phyloP scores from a whole-genome alignment of 345 rosid genomes.

The Rhodamnia rubescens region DNA sequence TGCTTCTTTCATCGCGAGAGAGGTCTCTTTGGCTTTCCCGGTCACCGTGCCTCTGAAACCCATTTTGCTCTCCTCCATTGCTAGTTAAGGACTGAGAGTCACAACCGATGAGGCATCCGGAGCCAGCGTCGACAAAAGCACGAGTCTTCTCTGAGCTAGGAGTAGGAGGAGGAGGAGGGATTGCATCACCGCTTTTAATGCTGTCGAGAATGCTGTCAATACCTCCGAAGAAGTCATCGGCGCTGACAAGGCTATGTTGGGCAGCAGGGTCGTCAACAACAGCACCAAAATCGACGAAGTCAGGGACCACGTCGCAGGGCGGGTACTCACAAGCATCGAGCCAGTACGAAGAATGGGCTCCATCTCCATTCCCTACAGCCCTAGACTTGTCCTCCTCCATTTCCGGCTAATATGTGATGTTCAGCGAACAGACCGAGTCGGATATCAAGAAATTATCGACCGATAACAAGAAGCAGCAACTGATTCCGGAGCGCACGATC shows the following conservation, averaged over 20 bases:
- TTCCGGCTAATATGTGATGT: neutral
- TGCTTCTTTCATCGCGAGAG: slow-evolving; percentile 28
- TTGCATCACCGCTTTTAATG: slow-evolving; percentile 64
- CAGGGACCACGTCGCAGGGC: slow-evolving; percentile 53
- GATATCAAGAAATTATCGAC: neutral
- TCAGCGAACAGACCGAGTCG: neutral
- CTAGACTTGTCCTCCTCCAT: slow-evolving; percentile 7
- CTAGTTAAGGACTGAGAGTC: neutral
- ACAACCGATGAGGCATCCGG: neutral
- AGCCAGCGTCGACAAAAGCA: neutral
- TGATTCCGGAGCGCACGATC: neutral
- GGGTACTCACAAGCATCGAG: slow-evolving; percentile 86
- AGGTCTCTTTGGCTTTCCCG: slow-evolving; percentile 22
- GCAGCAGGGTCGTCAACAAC: slow-evolving; percentile 14
- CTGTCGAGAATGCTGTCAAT: slow-evolving; percentile 86
- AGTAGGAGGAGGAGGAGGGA: slow-evolving; percentile 15
- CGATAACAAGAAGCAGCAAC: neutral
- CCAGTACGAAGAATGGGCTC: slow-evolving; percentile 69
- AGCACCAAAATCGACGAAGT: slow-evolving; percentile 56
- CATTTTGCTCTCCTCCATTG: neutral
- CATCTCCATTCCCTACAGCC: slow-evolving; percentile 16
- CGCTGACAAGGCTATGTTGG: slow-evolving; percentile 18
- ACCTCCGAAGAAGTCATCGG: slow-evolving; percentile 77
- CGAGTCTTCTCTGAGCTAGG: neutral
- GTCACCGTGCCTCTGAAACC: slow-evolving; percentile 10